Evolutionary conservation across 805 yeast species (phyloP), one percentile per base, ranked within the genome.

Genomic region (Metschnikowia koreensis): DNA sequence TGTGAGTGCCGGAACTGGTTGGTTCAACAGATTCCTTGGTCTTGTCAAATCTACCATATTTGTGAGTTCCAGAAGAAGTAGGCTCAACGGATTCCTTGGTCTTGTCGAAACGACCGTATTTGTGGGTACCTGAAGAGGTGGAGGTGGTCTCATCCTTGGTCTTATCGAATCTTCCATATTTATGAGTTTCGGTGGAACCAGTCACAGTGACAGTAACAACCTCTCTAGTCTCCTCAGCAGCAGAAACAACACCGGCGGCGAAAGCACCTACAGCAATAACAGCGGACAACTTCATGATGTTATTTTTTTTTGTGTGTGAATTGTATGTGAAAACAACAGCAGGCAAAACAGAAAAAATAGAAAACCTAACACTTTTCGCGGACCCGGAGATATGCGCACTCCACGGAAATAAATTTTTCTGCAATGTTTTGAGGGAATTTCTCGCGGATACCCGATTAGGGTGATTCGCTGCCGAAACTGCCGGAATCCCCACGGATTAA

Each of bases 11-110:
- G 29, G 63, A 46, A 15, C 64, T 34, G 16, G 57, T 51, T 16
- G 65, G 13, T 13, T 65, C 36, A 7, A 55, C 34, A 6, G 47
- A 33, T 38, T 51, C 39, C 73, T 48, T 76, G 70, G 61, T 80
- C 68, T 80, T 76, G 74, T 81, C 74, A 64, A 81, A 81, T 63
- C 75, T 75, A 58, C 88, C 88, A 58, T 73, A 73, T 55, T 67
- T 76, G 73, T 82, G 84, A 43, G 86, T 81, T 10, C 56, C 55
- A 42, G 58, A 33, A 8, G 52, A 37, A 9, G 55, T 51, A 26
- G 55, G 50, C 27, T 54, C 51, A 28, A 51, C 42, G 11, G 46
- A 50, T 38, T 44, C 41, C 50, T 52, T 50, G 44, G 61, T 60
- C 57, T 60, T 60, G 60, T 60, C 60, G 34, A 60, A 60, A n/a